Evolutionary conservation across 768 basidiomycete genomes (phyloP), one percentile per base, ranked within the genome.

Genomic region (Lactarius indigo): DNA sequence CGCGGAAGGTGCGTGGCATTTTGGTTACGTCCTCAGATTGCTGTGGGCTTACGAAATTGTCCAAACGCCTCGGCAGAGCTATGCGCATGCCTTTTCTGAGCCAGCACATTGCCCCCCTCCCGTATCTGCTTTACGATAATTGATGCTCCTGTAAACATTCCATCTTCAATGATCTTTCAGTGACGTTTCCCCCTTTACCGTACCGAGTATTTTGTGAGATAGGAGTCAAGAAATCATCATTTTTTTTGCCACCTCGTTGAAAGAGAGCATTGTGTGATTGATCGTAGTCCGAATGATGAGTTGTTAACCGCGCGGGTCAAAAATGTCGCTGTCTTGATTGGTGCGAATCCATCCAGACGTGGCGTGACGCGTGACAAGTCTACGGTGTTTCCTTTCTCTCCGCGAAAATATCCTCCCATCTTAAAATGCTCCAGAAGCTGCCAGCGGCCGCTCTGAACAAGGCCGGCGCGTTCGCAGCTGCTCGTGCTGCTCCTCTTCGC

Each of bases 341-440:
- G 65, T 23, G 15, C 23, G 30, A 35, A 13, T 26, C 12, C 47
- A 23, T 47, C n/a, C 44, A 10, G 44, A 26, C 26, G 66, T 63
- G 78, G 71, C 71, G 59, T 79, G 79, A 78, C 78, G 83, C 82
- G 81, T 52, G 50, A 52, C 50, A 83, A 64, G 59, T 56, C 63
- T 68, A 71, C 73, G 76, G 74, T 72, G 64, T 59, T 76, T 75
- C 66, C 74, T 74, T 76, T 73, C 72, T 73, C 75, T 65, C 47
- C 47, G 47, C 70, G 78, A 83, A 84, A 82, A 70, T 66, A 66
- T 72, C 73, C 64, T 72, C 65, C 56, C 76, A 75, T 74, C 73
- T 76, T 79, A 87, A 85, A 90, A 92, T 92, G 90, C 78, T 91
- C 77, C 87, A 88, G 78, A 91, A 88, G 87, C 84, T 91, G 80